phyloP scores from a whole-genome alignment of 148 eudicot genomes.

The Spergularia bocconei region DNA sequence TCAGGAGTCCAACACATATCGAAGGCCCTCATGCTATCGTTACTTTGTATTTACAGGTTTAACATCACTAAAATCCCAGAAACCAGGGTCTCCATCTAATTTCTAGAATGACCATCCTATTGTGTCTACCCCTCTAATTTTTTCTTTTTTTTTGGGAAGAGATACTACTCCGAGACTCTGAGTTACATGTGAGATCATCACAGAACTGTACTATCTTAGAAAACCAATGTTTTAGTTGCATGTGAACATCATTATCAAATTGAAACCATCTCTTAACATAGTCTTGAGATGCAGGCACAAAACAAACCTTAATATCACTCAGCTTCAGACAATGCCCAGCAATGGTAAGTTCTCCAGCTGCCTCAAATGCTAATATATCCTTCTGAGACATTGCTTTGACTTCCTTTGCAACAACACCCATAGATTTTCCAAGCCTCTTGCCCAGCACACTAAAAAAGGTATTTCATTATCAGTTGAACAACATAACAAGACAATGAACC shows the following conservation, averaged over 20 bases:
- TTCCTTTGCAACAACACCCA: slow-evolving; percentile 84
- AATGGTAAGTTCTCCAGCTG: slow-evolving; percentile 71
- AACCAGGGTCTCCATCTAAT: too few relatives aligned
- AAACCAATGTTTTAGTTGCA: not conserved
- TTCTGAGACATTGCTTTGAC: slow-evolving; percentile 87
- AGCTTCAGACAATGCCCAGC: slow-evolving; percentile 63
- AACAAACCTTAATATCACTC: slow-evolving; percentile 70
- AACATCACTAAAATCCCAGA: too few relatives aligned
- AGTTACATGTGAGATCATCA: too few relatives aligned
- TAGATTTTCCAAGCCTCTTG: slow-evolving; percentile 84
- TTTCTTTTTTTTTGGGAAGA: not conserved
- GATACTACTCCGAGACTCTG: too few relatives aligned
- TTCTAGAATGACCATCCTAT: too few relatives aligned
- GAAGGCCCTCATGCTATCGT: too few relatives aligned
- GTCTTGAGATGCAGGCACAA: not conserved
- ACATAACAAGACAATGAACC: slow-evolving; percentile 12
- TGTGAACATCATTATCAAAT: not conserved
- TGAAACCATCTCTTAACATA: not conserved
- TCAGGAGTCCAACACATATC: too few relatives aligned
- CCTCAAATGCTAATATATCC: slow-evolving; percentile 77
- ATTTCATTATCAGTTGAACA: slow-evolving; percentile 3
- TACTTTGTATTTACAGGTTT: too few relatives aligned
- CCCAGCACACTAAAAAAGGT: slow-evolving; percentile 64
- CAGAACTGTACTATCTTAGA: not conserved
- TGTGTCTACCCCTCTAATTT: not conserved